Evolutionary conservation across 2,329 filamentous ascomycete species (phyloP).

Genomic region (Ascochyta lentis): DNA sequence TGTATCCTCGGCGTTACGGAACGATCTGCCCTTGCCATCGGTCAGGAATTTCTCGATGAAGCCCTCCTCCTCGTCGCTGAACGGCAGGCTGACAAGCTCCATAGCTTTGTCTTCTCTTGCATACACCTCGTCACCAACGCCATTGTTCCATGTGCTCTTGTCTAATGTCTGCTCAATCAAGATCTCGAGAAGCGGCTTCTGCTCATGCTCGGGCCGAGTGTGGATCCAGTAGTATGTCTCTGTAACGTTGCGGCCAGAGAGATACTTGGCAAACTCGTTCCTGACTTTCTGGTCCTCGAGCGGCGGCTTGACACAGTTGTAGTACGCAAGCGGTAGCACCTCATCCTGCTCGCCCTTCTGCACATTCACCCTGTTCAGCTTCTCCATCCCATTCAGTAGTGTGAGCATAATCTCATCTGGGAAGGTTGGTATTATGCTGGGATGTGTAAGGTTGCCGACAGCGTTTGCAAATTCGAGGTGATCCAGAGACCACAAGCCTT

Average conservation of each 20-base stretch:
- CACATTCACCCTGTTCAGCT: conserved; percentile 25
- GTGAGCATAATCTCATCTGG: conserved; percentile 79
- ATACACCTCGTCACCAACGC: conserved; percentile 20
- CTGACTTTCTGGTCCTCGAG: conserved; percentile 69
- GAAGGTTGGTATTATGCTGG: conserved; percentile 80
- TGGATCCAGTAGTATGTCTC: conserved; percentile 79
- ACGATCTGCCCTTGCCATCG: conserved; percentile 67
- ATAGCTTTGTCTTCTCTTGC: conserved; percentile 63
- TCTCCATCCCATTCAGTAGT: conserved; percentile 61
- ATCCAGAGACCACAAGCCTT: conserved; percentile 83
- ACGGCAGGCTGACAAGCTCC: conserved; percentile 75
- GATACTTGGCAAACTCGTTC: conserved; percentile 71
- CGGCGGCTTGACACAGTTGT: conserved; percentile 75
- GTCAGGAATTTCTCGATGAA: conserved; percentile 77
- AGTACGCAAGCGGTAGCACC: conserved; percentile 75
- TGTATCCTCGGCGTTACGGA: conserved; percentile 73
- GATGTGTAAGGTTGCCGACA: conserved; percentile 78
- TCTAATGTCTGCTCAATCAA: conserved; percentile 58
- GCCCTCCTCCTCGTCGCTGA: conserved; percentile 72
- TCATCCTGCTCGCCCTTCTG: conserved; percentile 47
- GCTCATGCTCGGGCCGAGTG: conserved; percentile 66
- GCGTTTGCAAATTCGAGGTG: conserved; percentile 69
- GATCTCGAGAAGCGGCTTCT: conserved; percentile 70
- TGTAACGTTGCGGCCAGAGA: conserved; percentile 70
- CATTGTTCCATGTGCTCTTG: conserved; percentile 21